Percentiles rank a stretch among this genome's conserved stretches.
phyloP scores from a whole-genome alignment of 495 filamentous ascomycete species.

The Neurospora tetraspora region DNA sequence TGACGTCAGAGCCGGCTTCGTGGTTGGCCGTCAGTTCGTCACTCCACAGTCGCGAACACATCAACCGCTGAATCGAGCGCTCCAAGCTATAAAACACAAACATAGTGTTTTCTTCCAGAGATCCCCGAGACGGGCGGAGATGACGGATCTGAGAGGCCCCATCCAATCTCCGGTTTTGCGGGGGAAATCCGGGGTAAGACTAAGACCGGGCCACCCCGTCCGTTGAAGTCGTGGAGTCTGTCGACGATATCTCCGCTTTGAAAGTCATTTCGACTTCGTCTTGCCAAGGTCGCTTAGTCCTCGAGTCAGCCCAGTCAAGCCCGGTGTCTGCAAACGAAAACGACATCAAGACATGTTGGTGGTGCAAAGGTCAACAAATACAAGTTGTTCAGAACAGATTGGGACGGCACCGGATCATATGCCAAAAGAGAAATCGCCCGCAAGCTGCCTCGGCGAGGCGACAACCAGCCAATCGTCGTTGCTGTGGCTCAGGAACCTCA shows the following conservation, averaged over 20 bases:
- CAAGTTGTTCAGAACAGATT: too few species aligned
- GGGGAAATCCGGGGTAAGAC: not conserved
- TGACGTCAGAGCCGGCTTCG: not conserved
- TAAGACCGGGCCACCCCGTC: not conserved
- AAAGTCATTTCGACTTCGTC: not conserved
- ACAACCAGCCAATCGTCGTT: not conserved
- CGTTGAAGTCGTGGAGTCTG: not conserved
- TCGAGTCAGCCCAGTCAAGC: not conserved
- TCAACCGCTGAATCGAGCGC: not conserved
- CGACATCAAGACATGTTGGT: not conserved
- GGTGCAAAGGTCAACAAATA: not conserved
- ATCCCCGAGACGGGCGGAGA: not conserved
- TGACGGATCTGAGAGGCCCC: not conserved
- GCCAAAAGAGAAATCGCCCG: not conserved
- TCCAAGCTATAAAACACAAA: not conserved
- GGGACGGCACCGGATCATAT: not conserved
- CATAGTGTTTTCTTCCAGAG: not conserved
- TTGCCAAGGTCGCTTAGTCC: too few species aligned
- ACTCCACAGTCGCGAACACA: not conserved
- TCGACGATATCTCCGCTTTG: not conserved
- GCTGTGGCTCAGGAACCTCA: not conserved
- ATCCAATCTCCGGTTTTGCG: not conserved
- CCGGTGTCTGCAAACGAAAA: not conserved
- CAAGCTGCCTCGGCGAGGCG: constrained; percentile 1
- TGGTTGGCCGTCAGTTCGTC: too few species aligned